Base-by-base conservation (phyloP, 371 early-diverging fungal genomes). In the Lichtheimia ramosa region DNA sequence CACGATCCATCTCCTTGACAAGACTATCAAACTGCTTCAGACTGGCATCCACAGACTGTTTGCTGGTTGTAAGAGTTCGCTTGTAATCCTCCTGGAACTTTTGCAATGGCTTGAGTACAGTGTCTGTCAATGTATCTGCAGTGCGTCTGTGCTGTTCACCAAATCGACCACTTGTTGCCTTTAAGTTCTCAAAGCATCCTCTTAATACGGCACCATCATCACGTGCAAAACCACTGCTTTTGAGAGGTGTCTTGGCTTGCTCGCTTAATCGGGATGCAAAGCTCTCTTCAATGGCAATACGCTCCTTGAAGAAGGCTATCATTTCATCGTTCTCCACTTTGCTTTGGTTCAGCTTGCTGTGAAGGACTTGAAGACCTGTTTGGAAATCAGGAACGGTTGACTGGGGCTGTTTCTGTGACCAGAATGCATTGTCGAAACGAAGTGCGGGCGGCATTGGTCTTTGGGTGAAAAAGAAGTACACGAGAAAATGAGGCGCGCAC, bases 191-290 rank as follows among this genome's bases (percentile, higher is more conserved):
- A 61, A 83, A 91, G 15, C 86, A 88, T 23, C 75, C 82, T 54
- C 81, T 75, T 53, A 91, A 73, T 5, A 84, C 82, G 7, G 89
- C 92, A 2, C 92, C 92, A 43, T 90, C 92, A 70, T 91, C 90
- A 51, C 85, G 81, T 3, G 72, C 79, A 61, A 91, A 91, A 3
- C 90, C 91, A 12, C 77, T 65, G 2, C 73, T 40, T 54, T 79
- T 70, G 5, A 62, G 54, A 14, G 50, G 21, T 1, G 57, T 46
- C 49, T 66, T 77, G 2, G 83, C 77, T 59, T 89, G 83, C 48
- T 86, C 81, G 13, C 68, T 71, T 51, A 90, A 70, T 43, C 74
- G 79, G 39, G 51, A 72, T 2, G 83, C 86, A 62, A 87, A 88
- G 8, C 66, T 67, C 58, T 89, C 85, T 62, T 89, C 89, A 24